A percentile compares a stretch with the other conserved stretches of the same genome.
Evolutionary conservation across 345 rosid species (phyloP).

Genomic region (Limnanthes douglasii): DNA sequence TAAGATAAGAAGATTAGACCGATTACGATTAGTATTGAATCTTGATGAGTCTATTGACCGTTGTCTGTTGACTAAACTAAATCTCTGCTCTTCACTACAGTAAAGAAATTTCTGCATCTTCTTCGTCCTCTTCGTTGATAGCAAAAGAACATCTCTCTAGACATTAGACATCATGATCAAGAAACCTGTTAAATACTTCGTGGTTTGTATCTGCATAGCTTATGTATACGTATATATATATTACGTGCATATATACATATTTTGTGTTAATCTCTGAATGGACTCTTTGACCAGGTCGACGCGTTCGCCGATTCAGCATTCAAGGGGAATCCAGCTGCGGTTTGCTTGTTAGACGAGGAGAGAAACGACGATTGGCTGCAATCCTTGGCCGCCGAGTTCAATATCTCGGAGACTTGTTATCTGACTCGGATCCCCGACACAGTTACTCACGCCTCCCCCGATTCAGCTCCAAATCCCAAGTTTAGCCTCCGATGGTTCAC

Average conservation of each 20-base stretch:
- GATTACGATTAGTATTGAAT: no score
- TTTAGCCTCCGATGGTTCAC: constrained; percentile 65
- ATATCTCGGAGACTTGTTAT: constrained; percentile 31
- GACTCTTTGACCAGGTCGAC: constrained; percentile 39
- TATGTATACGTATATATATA: background rate
- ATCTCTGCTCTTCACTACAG: no score
- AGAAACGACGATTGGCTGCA: constrained; percentile 62
- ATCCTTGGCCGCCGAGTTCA: constrained; percentile 43
- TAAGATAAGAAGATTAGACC: no score
- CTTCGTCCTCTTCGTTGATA: no score
- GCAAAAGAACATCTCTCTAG: background rate
- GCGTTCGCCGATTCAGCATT: constrained; percentile 62
- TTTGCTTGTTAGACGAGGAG: constrained; percentile 53
- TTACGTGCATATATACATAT: background rate
- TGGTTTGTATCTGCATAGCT: constrained; percentile 10
- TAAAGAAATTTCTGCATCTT: no score
- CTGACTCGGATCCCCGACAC: constrained; percentile 15
- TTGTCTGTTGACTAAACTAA: no score
- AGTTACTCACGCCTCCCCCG: background rate
- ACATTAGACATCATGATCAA: constrained; percentile 17
- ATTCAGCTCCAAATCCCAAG: constrained; percentile 22
- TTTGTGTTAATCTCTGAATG: background rate
- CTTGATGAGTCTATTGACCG: no score
- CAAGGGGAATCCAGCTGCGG: constrained; percentile 81
- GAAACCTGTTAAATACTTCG: constrained; percentile 24